These are phyloP conservation scores for Pythium utonaiense DNA, from an alignment of 352 stramenopile species.

Conservation along the genomic window DNA sequence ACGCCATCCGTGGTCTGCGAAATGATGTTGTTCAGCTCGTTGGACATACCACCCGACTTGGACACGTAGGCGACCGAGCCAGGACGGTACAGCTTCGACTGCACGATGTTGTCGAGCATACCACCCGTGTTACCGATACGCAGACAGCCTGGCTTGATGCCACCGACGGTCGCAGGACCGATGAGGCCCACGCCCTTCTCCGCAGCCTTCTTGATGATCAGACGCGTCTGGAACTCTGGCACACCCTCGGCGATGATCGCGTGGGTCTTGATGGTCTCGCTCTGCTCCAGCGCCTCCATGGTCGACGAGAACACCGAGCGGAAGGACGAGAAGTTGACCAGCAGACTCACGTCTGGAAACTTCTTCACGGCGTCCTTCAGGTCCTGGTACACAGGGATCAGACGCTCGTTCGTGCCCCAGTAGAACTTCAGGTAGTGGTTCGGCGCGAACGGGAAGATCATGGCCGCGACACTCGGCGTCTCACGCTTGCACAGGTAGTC, in stretches of 20 bases:
- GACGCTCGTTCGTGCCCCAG: slow-evolving; percentile 93
- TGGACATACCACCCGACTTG: slow-evolving; percentile 96
- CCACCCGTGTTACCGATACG: slow-evolving; percentile 97
- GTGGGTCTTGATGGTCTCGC: slow-evolving; percentile 92
- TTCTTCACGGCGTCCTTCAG: slow-evolving; percentile 91
- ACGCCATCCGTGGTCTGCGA: slow-evolving; percentile 94
- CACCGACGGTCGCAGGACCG: slow-evolving; percentile 94
- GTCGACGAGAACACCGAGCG: slow-evolving; percentile 94
- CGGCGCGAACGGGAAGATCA: slow-evolving; percentile 94
- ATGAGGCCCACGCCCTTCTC: slow-evolving; percentile 93
- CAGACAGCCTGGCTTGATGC: slow-evolving; percentile 96
- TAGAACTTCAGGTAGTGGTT: slow-evolving; percentile 98
- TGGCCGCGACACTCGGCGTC: slow-evolving; percentile 91
- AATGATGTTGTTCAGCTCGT: slow-evolving; percentile 98
- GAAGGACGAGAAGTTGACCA: slow-evolving; percentile 98
- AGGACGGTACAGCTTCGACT: slow-evolving; percentile 95
- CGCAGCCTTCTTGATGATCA: slow-evolving; percentile 92
- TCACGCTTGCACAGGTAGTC: slow-evolving; percentile 97
- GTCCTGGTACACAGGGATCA: slow-evolving; percentile 92
- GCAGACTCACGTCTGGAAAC: slow-evolving; percentile 90
- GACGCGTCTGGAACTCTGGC: slow-evolving; percentile 92
- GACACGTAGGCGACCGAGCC: slow-evolving; percentile 96
- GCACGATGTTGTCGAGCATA: slow-evolving; percentile 98
- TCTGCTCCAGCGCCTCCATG: slow-evolving; percentile 93
- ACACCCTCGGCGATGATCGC: slow-evolving; percentile 97